Evolutionary conservation across 768 basidiomycete genomes (phyloP), one percentile per base, ranked within the genome.

Genomic region (Boletus fagicola): DNA sequence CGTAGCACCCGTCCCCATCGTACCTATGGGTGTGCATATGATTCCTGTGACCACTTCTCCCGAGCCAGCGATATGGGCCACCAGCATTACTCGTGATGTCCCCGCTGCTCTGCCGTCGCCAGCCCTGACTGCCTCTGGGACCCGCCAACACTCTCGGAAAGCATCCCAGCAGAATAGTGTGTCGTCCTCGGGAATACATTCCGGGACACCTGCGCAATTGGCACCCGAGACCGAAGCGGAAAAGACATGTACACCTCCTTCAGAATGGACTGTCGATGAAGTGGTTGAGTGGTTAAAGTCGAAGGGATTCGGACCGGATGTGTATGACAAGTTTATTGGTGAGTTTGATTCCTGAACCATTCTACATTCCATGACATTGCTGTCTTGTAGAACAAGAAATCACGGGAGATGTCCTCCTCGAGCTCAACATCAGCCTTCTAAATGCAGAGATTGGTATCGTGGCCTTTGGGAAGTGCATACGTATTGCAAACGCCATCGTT

Each of bases 401-500:
- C 53, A 92, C 94, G 0, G 96, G 96, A 20, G 96, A 99, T 65
- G 91, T 98, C 31, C 83, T 99, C 9, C 84, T 98, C 53, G 95
- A 96, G 65, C 87, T 98, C 58, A 93, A 97, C 60, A 84, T 86
- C 53, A 89, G 87, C 66, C 79, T 96, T 16, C 86, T 99, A 64
- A 98, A 98, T 76, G 80, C 77, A 12, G 95, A 98, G n/a, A n/a
- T n/a, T n/a, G n/a, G n/a, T n/a, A n/a, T n/a, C n/a, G n/a, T n/a
- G n/a, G n/a, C n/a, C n/a, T 97, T 96, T 62, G 96, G 96, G 10
- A 96, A 96, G 70, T 90, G 96, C n/a, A 81, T 92, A 70, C 86
- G 92, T 55, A 94, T 99, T 54, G 87, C 90, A 22, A 94, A 96
- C 63, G 93, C 92, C 26, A 97, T 24, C 83, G 28, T 5, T 30